Percentiles rank a stretch among this genome's conserved stretches.
Conservation (phyloP, 108 stramenopile species). For the Chaetoceros tenuissimus region DNA sequence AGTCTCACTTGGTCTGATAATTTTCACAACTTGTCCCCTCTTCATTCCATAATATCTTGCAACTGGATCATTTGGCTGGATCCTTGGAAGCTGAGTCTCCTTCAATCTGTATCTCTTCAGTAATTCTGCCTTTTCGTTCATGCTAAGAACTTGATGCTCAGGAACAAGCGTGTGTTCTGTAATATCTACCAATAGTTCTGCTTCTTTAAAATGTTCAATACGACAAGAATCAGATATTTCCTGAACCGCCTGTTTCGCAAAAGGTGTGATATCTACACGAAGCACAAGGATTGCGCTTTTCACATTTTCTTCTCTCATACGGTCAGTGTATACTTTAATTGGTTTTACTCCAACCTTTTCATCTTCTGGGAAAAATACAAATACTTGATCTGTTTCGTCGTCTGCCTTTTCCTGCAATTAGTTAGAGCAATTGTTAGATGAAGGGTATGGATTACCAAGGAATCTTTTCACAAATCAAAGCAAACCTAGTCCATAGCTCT, state of each 20-base stretch:
- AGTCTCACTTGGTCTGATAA: conserved; percentile 97
- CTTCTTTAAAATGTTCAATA: conserved; percentile 97
- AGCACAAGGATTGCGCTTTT: conserved; percentile 87
- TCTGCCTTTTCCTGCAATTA: conserved; percentile 74
- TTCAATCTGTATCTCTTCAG: conserved; percentile 95
- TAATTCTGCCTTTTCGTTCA: conserved; percentile 90
- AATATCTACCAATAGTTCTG: conserved; percentile 97
- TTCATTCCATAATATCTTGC: conserved; percentile 98
- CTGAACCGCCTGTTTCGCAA: conserved; percentile 86
- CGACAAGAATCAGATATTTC: conserved; percentile 83
- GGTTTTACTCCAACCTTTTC: conserved; percentile 93
- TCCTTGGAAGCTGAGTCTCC: conserved; percentile 97
- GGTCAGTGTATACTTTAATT: conserved; percentile 86
- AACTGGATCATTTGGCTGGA: conserved; percentile 96
- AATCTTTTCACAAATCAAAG: too few species aligned
- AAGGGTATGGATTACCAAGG: background rate
- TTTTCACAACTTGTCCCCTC: conserved; percentile 96
- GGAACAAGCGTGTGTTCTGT: conserved; percentile 96
- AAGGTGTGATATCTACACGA: conserved; percentile 84
- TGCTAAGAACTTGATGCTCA: conserved; percentile 86
- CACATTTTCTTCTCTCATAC: conserved; percentile 78
- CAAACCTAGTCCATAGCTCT: background rate
- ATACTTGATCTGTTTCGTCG: conserved; percentile 81
- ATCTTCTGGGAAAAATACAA: conserved; percentile 94
- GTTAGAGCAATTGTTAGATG: background rate